Conservation (phyloP, 805 yeast species). For the Cyberlindnera mrakii region DNA sequence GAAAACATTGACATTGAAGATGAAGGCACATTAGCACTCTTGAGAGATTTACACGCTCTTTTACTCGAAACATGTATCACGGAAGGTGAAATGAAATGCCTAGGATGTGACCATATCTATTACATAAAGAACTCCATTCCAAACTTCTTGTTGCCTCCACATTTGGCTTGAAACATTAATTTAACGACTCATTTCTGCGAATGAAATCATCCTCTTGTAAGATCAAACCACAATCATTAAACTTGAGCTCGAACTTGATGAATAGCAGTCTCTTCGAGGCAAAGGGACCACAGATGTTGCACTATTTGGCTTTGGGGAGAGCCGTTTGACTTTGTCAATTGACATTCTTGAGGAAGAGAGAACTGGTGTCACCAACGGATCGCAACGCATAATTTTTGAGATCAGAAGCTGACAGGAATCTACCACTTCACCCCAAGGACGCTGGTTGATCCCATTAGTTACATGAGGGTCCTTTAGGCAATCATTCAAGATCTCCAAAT, state of each 20-base stretch:
- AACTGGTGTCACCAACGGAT: no score
- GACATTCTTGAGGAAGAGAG: no score
- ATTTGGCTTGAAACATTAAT: constrained; percentile 45
- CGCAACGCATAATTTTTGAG: no score
- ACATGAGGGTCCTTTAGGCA: not conserved
- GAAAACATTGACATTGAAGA: constrained; percentile 23
- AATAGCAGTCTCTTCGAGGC: no score
- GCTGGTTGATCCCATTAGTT: not conserved
- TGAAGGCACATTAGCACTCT: constrained; percentile 41
- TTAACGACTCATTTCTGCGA: not conserved
- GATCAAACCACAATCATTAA: no score
- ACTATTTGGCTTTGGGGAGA: no score
- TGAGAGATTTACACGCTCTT: constrained; percentile 71
- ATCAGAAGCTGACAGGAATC: no score
- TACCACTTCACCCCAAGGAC: no score
- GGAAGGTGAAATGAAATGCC: constrained; percentile 88
- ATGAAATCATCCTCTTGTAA: no score
- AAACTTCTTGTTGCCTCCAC: constrained; percentile 91
- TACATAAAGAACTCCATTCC: constrained; percentile 92
- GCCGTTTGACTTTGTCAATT: no score
- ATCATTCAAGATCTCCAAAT: not conserved
- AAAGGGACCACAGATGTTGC: no score
- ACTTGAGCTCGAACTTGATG: no score
- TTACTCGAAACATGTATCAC: constrained; percentile 79
- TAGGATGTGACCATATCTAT: constrained; percentile 80